Conservation (phyloP, 2,329 filamentous ascomycete genomes). For the Aspergillus fumigatiaffinis region DNA sequence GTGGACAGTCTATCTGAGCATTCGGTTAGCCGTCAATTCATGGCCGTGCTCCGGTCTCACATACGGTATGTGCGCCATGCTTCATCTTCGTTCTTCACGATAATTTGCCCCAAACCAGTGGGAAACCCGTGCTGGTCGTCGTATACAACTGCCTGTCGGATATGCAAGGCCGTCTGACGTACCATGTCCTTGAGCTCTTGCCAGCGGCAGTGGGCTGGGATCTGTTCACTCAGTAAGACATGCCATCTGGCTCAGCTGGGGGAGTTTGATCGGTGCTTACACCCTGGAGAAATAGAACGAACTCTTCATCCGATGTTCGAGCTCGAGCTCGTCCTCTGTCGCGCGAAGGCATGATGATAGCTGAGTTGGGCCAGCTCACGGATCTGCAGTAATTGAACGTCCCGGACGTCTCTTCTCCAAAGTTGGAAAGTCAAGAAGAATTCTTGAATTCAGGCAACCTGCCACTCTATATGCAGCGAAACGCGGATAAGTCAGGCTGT, state of each 20-base stretch:
- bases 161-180: conserved; percentile 41
- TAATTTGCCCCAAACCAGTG: conserved; percentile 42
- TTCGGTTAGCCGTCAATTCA: conserved; percentile 11
- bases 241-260: neutral
- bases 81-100: conserved; percentile 43
- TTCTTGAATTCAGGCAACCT: neutral
- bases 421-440: neutral
- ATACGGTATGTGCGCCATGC: conserved; percentile 43
- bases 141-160: conserved; percentile 43
- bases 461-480: neutral
- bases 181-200: conserved; percentile 45
- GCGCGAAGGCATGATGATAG: conserved; percentile 28
- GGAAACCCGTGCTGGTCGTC: conserved; percentile 41
- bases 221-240: conserved; percentile 25
- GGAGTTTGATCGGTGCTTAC: conserved; percentile 23
- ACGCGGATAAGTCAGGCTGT: neutral
- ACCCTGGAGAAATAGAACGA: conserved; percentile 43
- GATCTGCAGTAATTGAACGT: neutral
- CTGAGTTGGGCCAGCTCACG: neutral
- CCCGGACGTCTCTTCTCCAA: neutral
- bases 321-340: conserved; percentile 31
- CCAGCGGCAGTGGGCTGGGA: conserved; percentile 43
- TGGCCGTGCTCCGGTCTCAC: conserved; percentile 5
- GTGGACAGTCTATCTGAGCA: conserved; percentile 38
- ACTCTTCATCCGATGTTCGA: conserved; percentile 39